These are phyloP conservation scores for Xylaria sp. DNA, from an alignment of 2,329 filamentous ascomycete species.

Conservation along the genomic window DNA sequence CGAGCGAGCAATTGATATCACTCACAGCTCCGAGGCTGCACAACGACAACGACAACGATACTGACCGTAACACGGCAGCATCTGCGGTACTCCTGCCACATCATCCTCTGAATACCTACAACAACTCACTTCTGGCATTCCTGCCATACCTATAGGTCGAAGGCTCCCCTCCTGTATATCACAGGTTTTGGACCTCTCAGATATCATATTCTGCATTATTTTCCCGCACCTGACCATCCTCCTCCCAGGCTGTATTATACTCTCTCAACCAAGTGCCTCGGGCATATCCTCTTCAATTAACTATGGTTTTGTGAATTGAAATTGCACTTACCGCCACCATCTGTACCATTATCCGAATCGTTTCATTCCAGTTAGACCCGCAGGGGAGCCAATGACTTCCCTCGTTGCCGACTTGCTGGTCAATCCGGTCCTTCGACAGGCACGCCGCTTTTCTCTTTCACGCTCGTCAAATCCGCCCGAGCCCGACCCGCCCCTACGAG, in stretches of 20 bases:
- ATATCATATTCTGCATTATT: neutral
- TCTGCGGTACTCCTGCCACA: conserved; percentile 10
- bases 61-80: conserved; percentile 6
- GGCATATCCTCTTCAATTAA: conserved; percentile 21
- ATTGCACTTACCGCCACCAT: conserved; percentile 40
- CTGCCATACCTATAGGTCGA: neutral
- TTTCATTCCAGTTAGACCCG: conserved; percentile 2
- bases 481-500: conserved; percentile 52
- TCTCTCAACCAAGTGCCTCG: conserved; percentile 20
- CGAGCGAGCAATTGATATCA: conserved; percentile 4
- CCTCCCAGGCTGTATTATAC: conserved; percentile 11
- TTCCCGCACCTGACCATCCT: conserved; percentile 1
- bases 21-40: neutral
- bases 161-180: conserved; percentile 2
- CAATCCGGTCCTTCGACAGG: conserved; percentile 73
- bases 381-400: conserved; percentile 63
- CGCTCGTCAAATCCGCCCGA: conserved; percentile 49
- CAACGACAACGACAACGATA: neutral
- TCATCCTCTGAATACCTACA: conserved; percentile 1
- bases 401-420: conserved; percentile 74
- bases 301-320: conserved; percentile 39
- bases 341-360: conserved; percentile 19
- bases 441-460: conserved; percentile 70
- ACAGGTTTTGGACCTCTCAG: neutral
- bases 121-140: conserved; percentile 4